Evolutionary conservation across 352 stramenopile species (phyloP).

Genomic region (Pythium brassicae): DNA sequence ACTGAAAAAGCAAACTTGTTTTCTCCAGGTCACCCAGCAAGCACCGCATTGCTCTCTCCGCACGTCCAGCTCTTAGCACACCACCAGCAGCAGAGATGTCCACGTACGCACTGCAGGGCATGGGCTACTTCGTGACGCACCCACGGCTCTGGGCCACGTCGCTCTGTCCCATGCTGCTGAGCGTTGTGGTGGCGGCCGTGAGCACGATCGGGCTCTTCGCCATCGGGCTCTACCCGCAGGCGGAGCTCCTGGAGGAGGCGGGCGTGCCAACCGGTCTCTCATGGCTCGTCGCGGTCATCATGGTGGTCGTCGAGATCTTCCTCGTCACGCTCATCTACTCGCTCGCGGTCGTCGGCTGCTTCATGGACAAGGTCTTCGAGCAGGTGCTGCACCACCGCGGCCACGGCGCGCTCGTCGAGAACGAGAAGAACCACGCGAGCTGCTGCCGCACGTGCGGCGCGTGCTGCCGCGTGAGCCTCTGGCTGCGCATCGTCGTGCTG

Average conservation of each 20-base stretch:
- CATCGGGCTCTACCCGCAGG: slow-evolving; percentile 40
- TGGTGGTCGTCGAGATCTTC: slow-evolving; percentile 70
- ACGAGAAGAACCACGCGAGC: slow-evolving; percentile 36
- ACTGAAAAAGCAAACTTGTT: too few species aligned
- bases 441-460: slow-evolving; percentile 39
- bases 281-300: slow-evolving; percentile 55
- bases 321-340: slow-evolving; percentile 69
- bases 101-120: slow-evolving; percentile 45
- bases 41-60: too few species aligned
- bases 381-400: slow-evolving; percentile 45
- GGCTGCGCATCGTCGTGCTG: slow-evolving; percentile 40
- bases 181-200: slow-evolving; percentile 36
- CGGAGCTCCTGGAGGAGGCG: slow-evolving; percentile 28
- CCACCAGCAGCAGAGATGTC: slow-evolving; percentile 24
- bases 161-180: slow-evolving; percentile 57
- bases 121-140: slow-evolving; percentile 57
- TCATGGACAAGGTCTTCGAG: slow-evolving; percentile 64
- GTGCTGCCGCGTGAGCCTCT: slow-evolving; percentile 59
- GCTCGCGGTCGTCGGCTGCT: slow-evolving; percentile 45
- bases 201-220: slow-evolving; percentile 47
- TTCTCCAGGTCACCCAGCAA: not conserved
- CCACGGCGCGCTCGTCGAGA: slow-evolving; percentile 40
- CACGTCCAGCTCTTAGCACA: not conserved
- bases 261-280: slow-evolving; percentile 33
- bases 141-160: slow-evolving; percentile 50